Evolutionary conservation across 1,284 basidiomycete genomes (phyloP).

Genomic region (Vanrija pseudolonga): DNA sequence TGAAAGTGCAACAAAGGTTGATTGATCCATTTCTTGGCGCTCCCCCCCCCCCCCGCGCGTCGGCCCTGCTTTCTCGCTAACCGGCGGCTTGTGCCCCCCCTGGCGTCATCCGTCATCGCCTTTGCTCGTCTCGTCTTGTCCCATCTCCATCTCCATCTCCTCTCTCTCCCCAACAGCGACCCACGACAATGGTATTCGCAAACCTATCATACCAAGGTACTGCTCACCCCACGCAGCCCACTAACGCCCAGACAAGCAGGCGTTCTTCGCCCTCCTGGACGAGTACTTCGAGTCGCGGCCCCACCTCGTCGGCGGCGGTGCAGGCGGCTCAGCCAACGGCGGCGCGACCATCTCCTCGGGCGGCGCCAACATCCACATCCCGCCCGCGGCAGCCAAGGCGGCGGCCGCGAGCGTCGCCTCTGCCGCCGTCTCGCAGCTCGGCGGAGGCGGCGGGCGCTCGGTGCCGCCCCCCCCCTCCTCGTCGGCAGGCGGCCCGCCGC

Average conservation of each 20-base stretch:
- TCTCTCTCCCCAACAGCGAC: background rate
- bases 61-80: no score
- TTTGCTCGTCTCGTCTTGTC: no score
- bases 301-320: constrained; percentile 21
- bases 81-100: no score
- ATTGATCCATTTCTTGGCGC: no score
- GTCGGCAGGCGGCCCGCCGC: background rate
- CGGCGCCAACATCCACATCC: background rate
- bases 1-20: background rate
- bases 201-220: constrained; percentile 31
- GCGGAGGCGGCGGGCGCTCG: background rate
- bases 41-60: no score
- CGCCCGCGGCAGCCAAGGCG: background rate
- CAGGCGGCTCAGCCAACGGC: background rate
- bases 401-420: background rate
- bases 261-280: constrained; percentile 45
- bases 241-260: constrained; percentile 26
- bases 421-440: background rate
- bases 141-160: background rate
- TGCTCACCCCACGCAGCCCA: background rate
- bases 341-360: background rate
- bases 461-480: background rate
- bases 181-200: constrained; percentile 20
- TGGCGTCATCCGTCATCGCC: no score
- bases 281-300: constrained; percentile 47